Evolutionary conservation across 1,284 basidiomycete species (phyloP), one percentile per base, ranked within the genome.

Genomic region (Ceratobasidium theobromae): DNA sequence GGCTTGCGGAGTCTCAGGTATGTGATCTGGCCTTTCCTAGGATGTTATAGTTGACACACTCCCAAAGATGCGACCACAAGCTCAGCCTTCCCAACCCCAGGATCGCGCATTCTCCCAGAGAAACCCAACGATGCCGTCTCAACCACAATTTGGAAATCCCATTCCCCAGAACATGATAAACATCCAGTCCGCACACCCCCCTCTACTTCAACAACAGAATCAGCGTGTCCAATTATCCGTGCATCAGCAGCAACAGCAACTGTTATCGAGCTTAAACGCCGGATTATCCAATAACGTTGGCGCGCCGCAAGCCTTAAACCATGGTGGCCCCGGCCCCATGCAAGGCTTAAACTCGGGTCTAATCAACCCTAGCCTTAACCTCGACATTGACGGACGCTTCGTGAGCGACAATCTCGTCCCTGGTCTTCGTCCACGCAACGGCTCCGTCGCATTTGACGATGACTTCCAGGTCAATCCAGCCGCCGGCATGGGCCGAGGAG

Each of bases 331-430:
- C 3, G 4, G 27, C 12, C 58, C 51, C 18, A n/a, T 32, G 30
- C 27, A 48, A 14, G 48, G 35, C n/a, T 8, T 64, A 28, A 64
- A 48, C 27, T 41, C 58, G 21, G 48, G 48, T 6, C 9, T 52
- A 18, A 21, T 65, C 46, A 68, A 53, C 33, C 68, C 65, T 30
- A 60, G 46, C 35, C 57, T 60, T 25, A 53, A 65, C 14, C 33
- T 43, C 25, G 69, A 70, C 35, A 43, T 65, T 53, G 88, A 91
- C 71, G 81, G 88, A 66, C 84, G 81, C 70, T 92, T 92, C 71
- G 83, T 89, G 30, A 88, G 90, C 8, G 88, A 92, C 75, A 88
- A 87, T 33, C 84, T 92, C 81, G 89, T 92, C 9, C 90, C 89
- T 43, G 89, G 90, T 16, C 79, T 92, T 33, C 85, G 89, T 46